Base-by-base conservation (phyloP, 768 basidiomycete genomes). In the Zangia roseola region DNA sequence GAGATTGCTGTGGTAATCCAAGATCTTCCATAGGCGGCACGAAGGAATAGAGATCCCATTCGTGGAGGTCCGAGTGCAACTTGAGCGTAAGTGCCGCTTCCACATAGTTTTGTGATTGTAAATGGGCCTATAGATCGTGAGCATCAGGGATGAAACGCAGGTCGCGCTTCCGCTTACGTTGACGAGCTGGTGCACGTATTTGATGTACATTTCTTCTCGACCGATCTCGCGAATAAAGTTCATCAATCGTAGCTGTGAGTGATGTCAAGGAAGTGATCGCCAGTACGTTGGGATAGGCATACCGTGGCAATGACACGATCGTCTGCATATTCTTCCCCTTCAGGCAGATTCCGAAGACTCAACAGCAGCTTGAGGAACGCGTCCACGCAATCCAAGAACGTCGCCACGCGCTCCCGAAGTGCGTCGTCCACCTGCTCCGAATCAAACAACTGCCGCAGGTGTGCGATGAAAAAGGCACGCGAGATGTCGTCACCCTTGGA, bases 1-100 rank as follows among this genome's bases (percentile, higher is more conserved):
- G 87, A 2, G 88, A 94, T 63, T 98, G 95, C 40, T 91, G 87
- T 1, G 94, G 94, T 33, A 97, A 71, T 16, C 87, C 83, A 33
- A 97, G 79, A 47, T 92, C 93, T 61, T 91, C 88, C 84, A 94
- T 89, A 0, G 93, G 88, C 0, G 84, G 82, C 35, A 92, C 83
- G 52, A 91, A 91, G 0, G 82, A 73, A 56, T 83, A 83, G 16
- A 88, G 72, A 69, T 91, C 85, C 94, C 95, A 98, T 44, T 87
- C 82, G 60, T 95, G 91, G 5, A 95, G 74, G 63, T 97, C 93
- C 23, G 95, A 90, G 64, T 98, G 95, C 21, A 97, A 67, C 64
- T 94, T 95, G 46, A 98, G 75, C 0, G 94, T 95, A 25, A 97
- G 73, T 2, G 93, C 95, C 3, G 95, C 95, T 68, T 97, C 93